Base-by-base conservation (phyloP, 768 basidiomycete species). In the Collybia sp. region DNA sequence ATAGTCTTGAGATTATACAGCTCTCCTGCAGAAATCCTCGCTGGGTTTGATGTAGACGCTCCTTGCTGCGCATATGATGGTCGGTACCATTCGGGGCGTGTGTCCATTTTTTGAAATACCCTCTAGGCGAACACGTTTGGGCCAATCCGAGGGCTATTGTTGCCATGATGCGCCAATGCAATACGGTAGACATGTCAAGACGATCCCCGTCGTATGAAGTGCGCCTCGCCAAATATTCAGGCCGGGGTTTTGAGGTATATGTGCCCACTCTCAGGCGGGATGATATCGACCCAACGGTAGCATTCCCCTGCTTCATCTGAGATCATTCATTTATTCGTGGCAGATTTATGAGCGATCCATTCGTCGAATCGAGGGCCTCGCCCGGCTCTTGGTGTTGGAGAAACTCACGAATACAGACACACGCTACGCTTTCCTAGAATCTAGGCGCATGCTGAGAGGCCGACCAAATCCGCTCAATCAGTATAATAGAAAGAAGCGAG, bases 31-130 rank as follows among this genome's bases (percentile, higher is more conserved):
- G 82, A 85, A 55, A 70, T 85, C 44, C 68, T 85, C 1, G 78
- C 81, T 5, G 82, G 82, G 8, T 85, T 85, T 50, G 82, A 85
- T 52, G 73, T 85, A 37, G 82, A 85, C 49, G 77, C 77, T 0
- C 78, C 81, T 4, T 82, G 79, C 62, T 79, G 75, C 43, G 73
- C 75, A 1, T 83, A 67, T 43, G 71, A 78, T 50, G 76, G 76
- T 47, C 36, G 8, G 39, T 40, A 3, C 18, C 33, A 15, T 30
- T n/a, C 10, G 31, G 15, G 62, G 34, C n/a, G n/a, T 16, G 20
- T 35, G 9, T 45, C 15, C 47, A 31, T 36, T 15, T 25, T 42
- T 33, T n/a, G n/a, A 45, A 42, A 40, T 12, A 11, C n/a, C 17
- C 43, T 11, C 30, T 35, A 74, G 71, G 72, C 13, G 49, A 65